Evolutionary conservation across 305 asterid species (phyloP).

Genomic region (Fraxinus sp.): DNA sequence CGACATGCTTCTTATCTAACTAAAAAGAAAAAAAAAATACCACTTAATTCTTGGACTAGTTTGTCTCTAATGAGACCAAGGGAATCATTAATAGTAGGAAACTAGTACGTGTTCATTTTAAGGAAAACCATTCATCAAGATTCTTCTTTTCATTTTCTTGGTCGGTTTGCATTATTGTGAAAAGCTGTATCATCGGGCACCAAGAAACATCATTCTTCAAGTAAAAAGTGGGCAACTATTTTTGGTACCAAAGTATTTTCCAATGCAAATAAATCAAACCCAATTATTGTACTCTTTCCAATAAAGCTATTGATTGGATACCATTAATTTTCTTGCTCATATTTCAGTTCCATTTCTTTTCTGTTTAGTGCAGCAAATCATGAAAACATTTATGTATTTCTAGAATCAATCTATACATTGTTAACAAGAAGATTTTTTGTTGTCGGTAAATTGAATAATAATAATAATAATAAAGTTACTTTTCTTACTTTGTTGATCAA

Average conservation of each 20-base stretch:
- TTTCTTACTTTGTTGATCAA: no score
- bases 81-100: conserved; percentile 4
- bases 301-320: background rate
- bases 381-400: background rate
- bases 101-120: background rate
- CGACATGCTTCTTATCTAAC: background rate
- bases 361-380: background rate
- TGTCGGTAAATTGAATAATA: no score
- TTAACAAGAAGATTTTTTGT: no score
- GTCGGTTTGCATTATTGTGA: background rate
- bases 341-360: background rate
- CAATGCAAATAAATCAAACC: background rate
- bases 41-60: background rate
- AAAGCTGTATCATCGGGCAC: background rate
- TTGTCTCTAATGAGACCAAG: background rate
- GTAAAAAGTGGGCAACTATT: background rate
- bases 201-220: background rate
- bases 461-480: no score
- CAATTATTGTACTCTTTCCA: background rate
- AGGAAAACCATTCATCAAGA: conserved; percentile 15
- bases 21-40: background rate
- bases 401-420: no score
- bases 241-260: background rate
- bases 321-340: background rate
- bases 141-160: background rate